phyloP scores from a whole-genome alignment of 352 stramenopile species.

The Globisporangium ultimum region DNA sequence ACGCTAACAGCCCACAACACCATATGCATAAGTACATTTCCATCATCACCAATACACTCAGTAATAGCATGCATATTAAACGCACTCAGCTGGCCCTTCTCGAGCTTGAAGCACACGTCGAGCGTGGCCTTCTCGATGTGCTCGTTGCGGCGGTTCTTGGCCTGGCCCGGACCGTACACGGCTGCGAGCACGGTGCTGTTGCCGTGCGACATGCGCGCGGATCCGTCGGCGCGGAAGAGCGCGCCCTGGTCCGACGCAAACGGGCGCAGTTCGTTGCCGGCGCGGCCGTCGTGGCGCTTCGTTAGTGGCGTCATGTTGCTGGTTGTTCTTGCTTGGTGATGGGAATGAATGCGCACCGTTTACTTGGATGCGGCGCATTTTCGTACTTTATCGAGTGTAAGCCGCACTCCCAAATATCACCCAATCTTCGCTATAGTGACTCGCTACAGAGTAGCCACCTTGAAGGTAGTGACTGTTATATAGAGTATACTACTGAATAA shows the following conservation, averaged over 20 bases:
- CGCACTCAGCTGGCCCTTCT: constrained; percentile 71
- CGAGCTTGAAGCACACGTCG: constrained; percentile 79
- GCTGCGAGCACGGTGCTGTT: constrained; percentile 70
- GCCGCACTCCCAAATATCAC: neutral
- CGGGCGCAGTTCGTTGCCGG: constrained; percentile 70
- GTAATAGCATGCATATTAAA: neutral
- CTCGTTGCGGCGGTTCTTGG: constrained; percentile 68
- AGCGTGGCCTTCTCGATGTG: constrained; percentile 58
- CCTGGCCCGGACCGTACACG: constrained; percentile 73
- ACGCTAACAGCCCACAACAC: constrained; percentile 26
- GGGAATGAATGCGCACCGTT: constrained; percentile 2
- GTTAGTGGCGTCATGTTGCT: constrained; percentile 30
- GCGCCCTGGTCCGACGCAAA: constrained; percentile 74
- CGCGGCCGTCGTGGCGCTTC: constrained; percentile 61
- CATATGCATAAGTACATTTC: neutral
- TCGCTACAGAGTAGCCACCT: neutral
- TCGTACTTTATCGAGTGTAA: neutral
- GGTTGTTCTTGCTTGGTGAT: constrained; percentile 1
- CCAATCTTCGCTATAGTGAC: neutral
- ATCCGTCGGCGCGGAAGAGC: constrained; percentile 77
- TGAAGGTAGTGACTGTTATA: neutral
- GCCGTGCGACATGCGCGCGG: constrained; percentile 73
- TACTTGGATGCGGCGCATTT: constrained; percentile 1
- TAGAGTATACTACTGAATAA: no score
- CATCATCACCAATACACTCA: neutral